Conservation (phyloP, 306 rosid species). For the Herpetospermum pedunculosum region DNA sequence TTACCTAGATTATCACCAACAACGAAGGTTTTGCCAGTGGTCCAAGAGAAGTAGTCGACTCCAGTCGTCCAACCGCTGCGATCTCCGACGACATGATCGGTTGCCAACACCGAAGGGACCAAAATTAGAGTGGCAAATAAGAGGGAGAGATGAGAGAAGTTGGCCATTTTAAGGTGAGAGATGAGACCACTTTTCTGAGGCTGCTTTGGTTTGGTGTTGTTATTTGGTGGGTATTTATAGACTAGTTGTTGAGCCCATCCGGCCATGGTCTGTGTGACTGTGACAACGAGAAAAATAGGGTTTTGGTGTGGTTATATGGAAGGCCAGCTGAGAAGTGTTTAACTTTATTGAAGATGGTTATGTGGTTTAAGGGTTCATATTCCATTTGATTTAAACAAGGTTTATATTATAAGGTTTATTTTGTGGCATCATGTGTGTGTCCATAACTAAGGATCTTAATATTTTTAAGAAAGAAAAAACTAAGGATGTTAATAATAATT, state of each 20-base stretch:
- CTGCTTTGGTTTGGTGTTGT: neutral
- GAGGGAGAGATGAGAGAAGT: neutral
- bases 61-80: neutral
- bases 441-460: neutral
- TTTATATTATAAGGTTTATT: neutral
- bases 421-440: neutral
- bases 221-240: neutral
- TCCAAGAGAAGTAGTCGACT: neutral
- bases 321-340: neutral
- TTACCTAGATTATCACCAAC: neutral
- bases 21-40: neutral
- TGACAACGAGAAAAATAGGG: neutral
- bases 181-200: neutral
- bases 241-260: neutral
- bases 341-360: neutral
- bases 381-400: neutral
- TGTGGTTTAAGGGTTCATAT: neutral
- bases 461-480: too few relatives aligned
- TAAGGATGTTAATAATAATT: too few relatives aligned
- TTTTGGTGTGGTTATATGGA: neutral
- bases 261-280: neutral
- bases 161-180: neutral
- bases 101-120: neutral
- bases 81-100: neutral
- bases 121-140: neutral